phyloP scores from a whole-genome alignment of 495 filamentous ascomycete genomes.

The Platismatia glauca region DNA sequence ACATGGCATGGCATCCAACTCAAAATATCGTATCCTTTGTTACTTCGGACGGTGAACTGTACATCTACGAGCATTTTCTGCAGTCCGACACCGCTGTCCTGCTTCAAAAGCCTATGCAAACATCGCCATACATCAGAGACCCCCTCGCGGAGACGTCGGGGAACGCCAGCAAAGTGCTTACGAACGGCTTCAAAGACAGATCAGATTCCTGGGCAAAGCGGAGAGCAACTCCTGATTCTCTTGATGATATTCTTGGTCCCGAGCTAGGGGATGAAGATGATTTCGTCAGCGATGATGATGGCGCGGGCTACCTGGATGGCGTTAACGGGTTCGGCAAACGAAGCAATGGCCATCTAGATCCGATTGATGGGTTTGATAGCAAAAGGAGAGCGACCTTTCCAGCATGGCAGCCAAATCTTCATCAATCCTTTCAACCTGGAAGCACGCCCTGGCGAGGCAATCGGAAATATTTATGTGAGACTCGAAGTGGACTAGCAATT shows the following conservation, averaged over 20 bases:
- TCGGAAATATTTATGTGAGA: constrained; percentile 72
- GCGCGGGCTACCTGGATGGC: constrained; percentile 71
- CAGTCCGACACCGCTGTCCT: constrained; percentile 47
- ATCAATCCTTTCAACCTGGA: constrained; percentile 82
- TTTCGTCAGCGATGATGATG: constrained; percentile 92
- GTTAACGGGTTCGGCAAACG: constrained; percentile 56
- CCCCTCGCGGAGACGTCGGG: constrained; percentile 62
- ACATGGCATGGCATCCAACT: constrained; percentile 82
- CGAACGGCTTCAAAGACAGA: constrained; percentile 47
- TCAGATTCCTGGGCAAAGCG: constrained; percentile 33
- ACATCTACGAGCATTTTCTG: constrained; percentile 75
- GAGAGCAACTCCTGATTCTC: constrained; percentile 44
- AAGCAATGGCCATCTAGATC: constrained; percentile 44
- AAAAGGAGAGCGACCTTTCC: constrained; percentile 54
- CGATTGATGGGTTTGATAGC: constrained; percentile 34
- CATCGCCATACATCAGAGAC: constrained; percentile 79
- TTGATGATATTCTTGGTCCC: constrained; percentile 49
- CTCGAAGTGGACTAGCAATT: no score
- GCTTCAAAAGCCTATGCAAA: constrained; percentile 54
- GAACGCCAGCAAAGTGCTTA: constrained; percentile 48
- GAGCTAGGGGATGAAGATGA: constrained; percentile 47
- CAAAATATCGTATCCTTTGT: constrained; percentile 85
- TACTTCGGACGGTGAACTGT: constrained; percentile 82
- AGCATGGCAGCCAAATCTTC: constrained; percentile 56
- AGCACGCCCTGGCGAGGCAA: constrained; percentile 94